phyloP scores from a whole-genome alignment of 225 moss, liverwort and hornwort species.

The Polytrichum formosum region DNA sequence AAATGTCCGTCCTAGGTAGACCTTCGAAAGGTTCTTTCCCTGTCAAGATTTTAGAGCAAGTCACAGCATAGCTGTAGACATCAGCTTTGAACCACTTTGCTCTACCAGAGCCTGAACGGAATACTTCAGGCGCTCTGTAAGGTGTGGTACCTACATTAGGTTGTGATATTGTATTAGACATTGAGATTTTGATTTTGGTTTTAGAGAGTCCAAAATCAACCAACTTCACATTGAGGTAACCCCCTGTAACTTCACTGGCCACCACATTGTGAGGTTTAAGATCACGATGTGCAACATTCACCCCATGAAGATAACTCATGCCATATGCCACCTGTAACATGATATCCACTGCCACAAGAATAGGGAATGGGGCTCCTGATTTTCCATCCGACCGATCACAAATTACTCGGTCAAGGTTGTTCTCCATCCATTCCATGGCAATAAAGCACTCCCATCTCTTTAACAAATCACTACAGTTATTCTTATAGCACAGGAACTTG shows the following conservation, averaged over 20 bases:
- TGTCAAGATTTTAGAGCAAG: conserved; percentile 1
- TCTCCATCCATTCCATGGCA: conserved; percentile 45
- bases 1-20: not conserved
- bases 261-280: conserved; percentile 36
- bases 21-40: not conserved
- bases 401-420: conserved; percentile 27
- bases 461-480: conserved; percentile 4
- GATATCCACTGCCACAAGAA: conserved; percentile 31
- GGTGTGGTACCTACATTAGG: not conserved
- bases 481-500: conserved; percentile 17
- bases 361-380: conserved; percentile 12
- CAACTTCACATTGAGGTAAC: conserved; percentile 31
- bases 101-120: not conserved
- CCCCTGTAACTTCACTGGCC: conserved; percentile 3
- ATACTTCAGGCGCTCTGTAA: conserved; percentile 38
- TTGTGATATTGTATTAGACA: not conserved
- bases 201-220: conserved; percentile 38
- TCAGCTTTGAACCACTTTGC: conserved; percentile 1
- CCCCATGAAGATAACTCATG: conserved; percentile 45
- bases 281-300: conserved; percentile 25
- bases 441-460: conserved; percentile 20
- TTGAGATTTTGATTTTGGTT: conserved; percentile 8
- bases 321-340: conserved; percentile 43
- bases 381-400: conserved; percentile 8
- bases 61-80: conserved; percentile 2